Evolutionary conservation across 495 filamentous ascomycete species (phyloP), one percentile per base, ranked within the genome.

Genomic region (Penicillium nucicola): DNA sequence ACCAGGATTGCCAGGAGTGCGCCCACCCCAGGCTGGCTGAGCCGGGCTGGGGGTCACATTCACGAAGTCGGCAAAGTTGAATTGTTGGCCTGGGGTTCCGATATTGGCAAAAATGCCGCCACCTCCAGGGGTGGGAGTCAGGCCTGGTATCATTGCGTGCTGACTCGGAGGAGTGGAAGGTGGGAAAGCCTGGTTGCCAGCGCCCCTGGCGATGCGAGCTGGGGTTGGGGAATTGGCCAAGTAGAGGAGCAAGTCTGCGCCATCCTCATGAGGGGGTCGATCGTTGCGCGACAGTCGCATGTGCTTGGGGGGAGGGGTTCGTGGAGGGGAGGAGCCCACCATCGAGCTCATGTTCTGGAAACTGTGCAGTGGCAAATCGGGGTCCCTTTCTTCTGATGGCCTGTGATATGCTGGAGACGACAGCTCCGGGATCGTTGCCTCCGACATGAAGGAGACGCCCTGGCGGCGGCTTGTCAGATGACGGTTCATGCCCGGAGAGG

Each of bases 61-160:
- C 51, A 97, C 86, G 64, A 95, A 99, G 64, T 97, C 95, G 7
- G 90, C 84, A 71, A 97, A 96, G 71, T 97, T 93, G 72, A 97
- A 96, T 50, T 83, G 82, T 47, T 84, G 80, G 22, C 74, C 74
- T 2, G 81, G 81, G 3, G 81, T 84, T 35, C 77, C 78, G 36
- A 83, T 74, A 41, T 77, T 80, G 9, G 68, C 63, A 52, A 85
- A 84, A 5, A 83, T 72, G 35, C 72, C 77, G 39, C 72, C 77
- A 30, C 75, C 77, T 13, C 84, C 86, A 5, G 89, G 87, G 6
- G 90, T 93, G n/a, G 87, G 86, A 14, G 91, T 95, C 53, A 76
- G 37, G 8, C 64, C 65, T 8, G 69, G 68, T 25, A 95, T 76
- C 11, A 83, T 82, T 12, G 88, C 79, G 58, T 80, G 81, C 65